Conservation (phyloP, 1,284 basidiomycete genomes). For the Singerocomus inundabilis region DNA sequence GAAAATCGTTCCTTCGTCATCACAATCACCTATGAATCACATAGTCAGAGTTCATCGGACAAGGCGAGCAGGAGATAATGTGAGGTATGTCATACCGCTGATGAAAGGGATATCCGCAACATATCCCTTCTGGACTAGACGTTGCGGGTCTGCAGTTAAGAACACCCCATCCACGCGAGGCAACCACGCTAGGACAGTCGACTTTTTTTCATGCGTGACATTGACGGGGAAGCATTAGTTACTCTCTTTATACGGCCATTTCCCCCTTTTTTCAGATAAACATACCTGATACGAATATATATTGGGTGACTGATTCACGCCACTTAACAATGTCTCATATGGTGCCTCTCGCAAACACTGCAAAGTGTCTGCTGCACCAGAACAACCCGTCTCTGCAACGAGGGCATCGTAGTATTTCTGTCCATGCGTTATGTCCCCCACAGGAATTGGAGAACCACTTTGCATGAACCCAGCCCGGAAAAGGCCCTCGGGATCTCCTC, state of each 20-base stretch:
- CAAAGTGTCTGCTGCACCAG: slow-evolving; percentile 24
- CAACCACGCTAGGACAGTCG: slow-evolving; percentile 43
- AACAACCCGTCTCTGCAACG: slow-evolving; percentile 23
- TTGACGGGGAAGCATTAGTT: no score
- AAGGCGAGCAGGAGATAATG: slow-evolving; percentile 25
- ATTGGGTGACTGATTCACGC: slow-evolving; percentile 19
- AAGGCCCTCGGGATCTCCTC: slow-evolving; percentile 26
- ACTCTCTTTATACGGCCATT: no score
- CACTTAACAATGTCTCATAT: slow-evolving; percentile 20
- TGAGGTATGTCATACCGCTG: slow-evolving; percentile 29
- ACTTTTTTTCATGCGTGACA: no score
- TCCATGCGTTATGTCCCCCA: slow-evolving; percentile 22
- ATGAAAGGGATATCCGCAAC: slow-evolving; percentile 48
- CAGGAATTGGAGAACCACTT: slow-evolving; percentile 18
- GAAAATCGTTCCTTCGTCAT: slow-evolving; percentile 57
- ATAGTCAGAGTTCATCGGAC: slow-evolving; percentile 29
- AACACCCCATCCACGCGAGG: slow-evolving; percentile 53
- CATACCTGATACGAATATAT: slow-evolving; percentile 47
- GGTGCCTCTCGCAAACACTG: slow-evolving; percentile 34
- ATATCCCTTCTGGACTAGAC: slow-evolving; percentile 39
- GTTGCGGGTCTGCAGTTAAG: slow-evolving; percentile 43
- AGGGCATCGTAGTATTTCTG: slow-evolving; percentile 28
- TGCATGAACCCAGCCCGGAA: slow-evolving; percentile 38
- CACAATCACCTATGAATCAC: slow-evolving; percentile 43
- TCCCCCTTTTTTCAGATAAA: background rate